Conservation (phyloP, 768 basidiomycete species). For the Mycena galopus region DNA sequence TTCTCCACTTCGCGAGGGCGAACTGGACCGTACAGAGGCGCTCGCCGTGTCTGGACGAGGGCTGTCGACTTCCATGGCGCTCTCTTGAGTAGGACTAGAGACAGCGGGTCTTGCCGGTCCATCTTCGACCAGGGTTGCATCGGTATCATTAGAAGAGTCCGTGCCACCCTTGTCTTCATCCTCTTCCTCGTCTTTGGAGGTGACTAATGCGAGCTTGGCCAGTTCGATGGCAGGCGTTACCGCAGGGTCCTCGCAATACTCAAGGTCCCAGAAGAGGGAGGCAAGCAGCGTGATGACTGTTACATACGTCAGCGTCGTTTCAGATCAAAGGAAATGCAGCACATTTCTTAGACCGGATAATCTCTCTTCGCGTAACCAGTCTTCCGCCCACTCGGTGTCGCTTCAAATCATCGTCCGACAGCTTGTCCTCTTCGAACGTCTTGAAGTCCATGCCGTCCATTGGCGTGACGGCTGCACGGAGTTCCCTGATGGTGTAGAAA, state of each 20-base stretch:
- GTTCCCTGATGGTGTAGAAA: slow-evolving; percentile 95
- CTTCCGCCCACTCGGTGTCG: slow-evolving; percentile 91
- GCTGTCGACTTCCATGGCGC: slow-evolving; percentile 70
- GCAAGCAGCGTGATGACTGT: slow-evolving; percentile 87
- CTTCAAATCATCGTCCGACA: slow-evolving; percentile 85
- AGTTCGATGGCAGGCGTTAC: slow-evolving; percentile 90
- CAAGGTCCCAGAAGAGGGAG: slow-evolving; percentile 82
- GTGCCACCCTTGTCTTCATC: slow-evolving; percentile 83
- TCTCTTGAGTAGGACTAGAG: slow-evolving; percentile 54
- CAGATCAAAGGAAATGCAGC: slow-evolving; percentile 39
- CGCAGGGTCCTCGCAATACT: slow-evolving; percentile 71
- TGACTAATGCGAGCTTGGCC: slow-evolving; percentile 92
- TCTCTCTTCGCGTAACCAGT: slow-evolving; percentile 83
- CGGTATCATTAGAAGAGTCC: slow-evolving; percentile 88
- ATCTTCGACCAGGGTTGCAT: slow-evolving; percentile 91
- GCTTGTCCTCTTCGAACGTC: slow-evolving; percentile 73
- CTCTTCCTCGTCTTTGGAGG: slow-evolving; percentile 91
- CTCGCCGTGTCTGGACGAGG: slow-evolving; percentile 34
- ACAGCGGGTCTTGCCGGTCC: slow-evolving; percentile 48
- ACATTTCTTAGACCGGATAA: slow-evolving; percentile 90
- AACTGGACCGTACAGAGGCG: slow-evolving; percentile 6
- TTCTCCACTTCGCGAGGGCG: slow-evolving; percentile 28
- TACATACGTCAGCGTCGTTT: slow-evolving; percentile 28
- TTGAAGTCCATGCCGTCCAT: slow-evolving; percentile 69
- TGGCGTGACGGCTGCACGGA: slow-evolving; percentile 80